Evolutionary conservation across 345 rosid genomes (phyloP), one percentile per base, ranked within the genome.

Genomic region (Arabis alpina): DNA sequence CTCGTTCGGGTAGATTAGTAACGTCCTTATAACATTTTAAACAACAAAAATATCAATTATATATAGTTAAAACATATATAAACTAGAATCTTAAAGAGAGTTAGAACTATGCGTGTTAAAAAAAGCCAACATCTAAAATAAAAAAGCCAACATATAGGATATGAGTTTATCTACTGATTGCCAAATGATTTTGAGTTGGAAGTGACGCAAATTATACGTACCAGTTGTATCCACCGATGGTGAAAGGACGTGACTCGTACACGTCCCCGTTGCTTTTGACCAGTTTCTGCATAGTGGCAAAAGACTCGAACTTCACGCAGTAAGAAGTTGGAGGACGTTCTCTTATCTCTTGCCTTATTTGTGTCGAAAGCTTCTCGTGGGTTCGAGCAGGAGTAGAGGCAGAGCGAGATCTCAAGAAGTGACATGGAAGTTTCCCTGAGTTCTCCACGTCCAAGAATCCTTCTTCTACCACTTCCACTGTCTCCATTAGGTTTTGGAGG

Each of bases 161-260:
- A 27, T 41, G 37, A 10, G 32, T 4, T 57, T 39, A 4, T 52
- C 36, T 11, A 24, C n/a, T 50, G 0, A 4, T 4, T 0, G 7
- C 30, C 1, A 49, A 10, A 2, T 24, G 0, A 15, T 53, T 53
- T 53, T 53, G 19, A 53, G 39, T 13, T 53, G 19, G 6, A 53
- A 53, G 11, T 10, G 1, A 50, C 39, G 9, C 11, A 13, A 55
- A 4, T 4, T 19, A 28, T 56, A 58, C 59, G 23, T 65, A 74
- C 72, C 77, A 74, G 0, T 74, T 74, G 61, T 59, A 74, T 50
- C 77, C 77, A 59, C 77, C 77, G 4, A 39, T 39, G 11, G 73
- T 37, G 67, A 66, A 74, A 32, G 77, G 73, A 30, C 68, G 67
- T 49, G 68, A 74, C 72, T 74, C 72, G 19, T 59, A 74, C 61